Evolutionary conservation across 805 yeast genomes (phyloP), one percentile per base, ranked within the genome.

Genomic region (Starmera caribaea): DNA sequence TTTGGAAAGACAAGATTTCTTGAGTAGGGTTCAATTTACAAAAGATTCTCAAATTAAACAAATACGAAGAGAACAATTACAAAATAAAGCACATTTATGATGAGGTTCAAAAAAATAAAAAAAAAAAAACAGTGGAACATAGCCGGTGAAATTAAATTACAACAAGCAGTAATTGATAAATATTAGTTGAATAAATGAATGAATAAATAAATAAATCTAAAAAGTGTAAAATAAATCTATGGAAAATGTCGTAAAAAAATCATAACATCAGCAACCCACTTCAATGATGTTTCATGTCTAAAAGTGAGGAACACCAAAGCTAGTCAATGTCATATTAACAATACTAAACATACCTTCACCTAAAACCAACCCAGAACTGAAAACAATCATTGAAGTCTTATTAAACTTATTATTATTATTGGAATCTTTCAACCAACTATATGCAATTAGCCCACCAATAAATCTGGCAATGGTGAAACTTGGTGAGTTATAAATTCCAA

Each of bases 341-440:
- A 85, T 82, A 52, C 96, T 85, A 51, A 87, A 76, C 36, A 90
- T 66, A 2, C 98, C 97, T 61, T 90, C 98, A 14, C 98, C 98
- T 16, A 90, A 63, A 3, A 90, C 95, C 43, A 90, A 66, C 0
- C 98, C 98, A 49, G 94, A 81, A 52, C 96, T 85, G 50, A 87
- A 77, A 15, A 90, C 88, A 44, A 90, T 87, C 77, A 90, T 71
- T 34, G 69, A 70, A 1, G 92, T 85, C 45, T 75, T 77, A 21
- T 74, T 74, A 36, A 66, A 66, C 8, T 69, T 63, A 39, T 58
- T 51, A 30, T 59, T 49, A 35, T 59, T 49, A 35, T 54, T 53
- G n/a, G 53, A 50, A 16, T 56, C 60, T 26, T 59, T 62, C 42
- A 76, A 46, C 87, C 89, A 77, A 47, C 63, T 45, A 53, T 73